phyloP scores from a whole-genome alignment of 2,329 filamentous ascomycete species.

The Fusarium sp. region DNA sequence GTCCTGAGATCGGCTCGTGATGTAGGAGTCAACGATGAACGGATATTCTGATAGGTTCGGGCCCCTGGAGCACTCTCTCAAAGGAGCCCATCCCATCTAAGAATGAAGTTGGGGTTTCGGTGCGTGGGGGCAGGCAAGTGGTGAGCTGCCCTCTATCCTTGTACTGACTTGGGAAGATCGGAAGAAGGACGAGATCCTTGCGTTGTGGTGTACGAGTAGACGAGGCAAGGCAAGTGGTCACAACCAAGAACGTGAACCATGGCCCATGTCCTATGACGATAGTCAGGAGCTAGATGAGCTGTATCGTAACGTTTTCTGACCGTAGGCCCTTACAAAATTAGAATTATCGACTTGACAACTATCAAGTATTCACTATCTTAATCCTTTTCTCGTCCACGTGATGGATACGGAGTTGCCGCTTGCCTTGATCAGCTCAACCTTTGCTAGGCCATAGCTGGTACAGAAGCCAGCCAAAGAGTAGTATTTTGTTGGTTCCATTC shows the following conservation, averaged over 20 bases:
- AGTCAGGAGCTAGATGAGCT: neutral
- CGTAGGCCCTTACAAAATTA: neutral
- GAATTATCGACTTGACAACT: neutral
- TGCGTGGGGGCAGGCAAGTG: conserved; percentile 24
- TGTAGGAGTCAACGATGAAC: conserved; percentile 2
- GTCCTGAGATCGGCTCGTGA: conserved; percentile 13
- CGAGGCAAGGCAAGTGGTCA: neutral
- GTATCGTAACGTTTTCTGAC: neutral
- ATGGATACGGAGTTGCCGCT: neutral
- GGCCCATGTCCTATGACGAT: neutral
- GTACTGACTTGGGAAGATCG: conserved; percentile 16
- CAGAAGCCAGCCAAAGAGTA: neutral
- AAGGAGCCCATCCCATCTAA: conserved; percentile 4
- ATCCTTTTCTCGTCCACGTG: neutral
- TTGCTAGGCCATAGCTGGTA: neutral
- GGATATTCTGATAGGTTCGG: conserved; percentile 18
- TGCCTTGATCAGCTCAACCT: neutral
- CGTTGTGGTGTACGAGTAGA: neutral
- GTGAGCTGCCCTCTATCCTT: conserved; percentile 12
- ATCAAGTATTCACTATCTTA: neutral
- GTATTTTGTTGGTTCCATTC: neutral
- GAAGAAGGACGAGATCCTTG: conserved; percentile 23
- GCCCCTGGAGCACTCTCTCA: neutral
- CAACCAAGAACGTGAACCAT: neutral
- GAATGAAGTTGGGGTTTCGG: neutral